Percentiles rank a stretch among this genome's conserved stretches.
These are phyloP conservation scores for Colletotrichum sp. DNA, from an alignment of 2,329 filamentous ascomycete species.

Conservation along the genomic window DNA sequence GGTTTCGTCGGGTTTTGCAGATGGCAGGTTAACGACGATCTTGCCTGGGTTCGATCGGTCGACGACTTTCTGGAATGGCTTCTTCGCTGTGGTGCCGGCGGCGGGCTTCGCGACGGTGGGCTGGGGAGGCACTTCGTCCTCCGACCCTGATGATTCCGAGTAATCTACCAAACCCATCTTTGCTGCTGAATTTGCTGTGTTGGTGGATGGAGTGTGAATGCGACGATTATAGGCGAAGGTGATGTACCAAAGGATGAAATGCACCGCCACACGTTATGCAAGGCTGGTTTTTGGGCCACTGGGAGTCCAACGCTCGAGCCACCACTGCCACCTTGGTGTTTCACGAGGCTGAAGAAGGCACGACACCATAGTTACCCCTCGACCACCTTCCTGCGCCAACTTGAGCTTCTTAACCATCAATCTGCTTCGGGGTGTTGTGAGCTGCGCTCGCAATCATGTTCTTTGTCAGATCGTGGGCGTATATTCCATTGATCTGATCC, in stretches of 20 bases:
- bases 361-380: slow-evolving; percentile 6
- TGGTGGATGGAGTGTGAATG: neutral
- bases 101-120: slow-evolving; percentile 33
- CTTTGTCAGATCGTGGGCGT: neutral
- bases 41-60: slow-evolving; percentile 82
- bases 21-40: slow-evolving; percentile 80
- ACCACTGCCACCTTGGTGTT: slow-evolving; percentile 6
- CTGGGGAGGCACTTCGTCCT: slow-evolving; percentile 41
- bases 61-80: slow-evolving; percentile 79
- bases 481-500: neutral
- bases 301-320: neutral
- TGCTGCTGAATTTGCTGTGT: neutral
- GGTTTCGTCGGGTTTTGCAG: slow-evolving; percentile 40
- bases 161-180: slow-evolving; percentile 82
- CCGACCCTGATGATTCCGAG: slow-evolving; percentile 78
- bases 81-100: slow-evolving; percentile 43
- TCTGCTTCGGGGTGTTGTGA: slow-evolving; percentile 4
- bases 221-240: neutral
- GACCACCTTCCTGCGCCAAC: neutral
- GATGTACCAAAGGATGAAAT: neutral
- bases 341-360: slow-evolving; percentile 23
- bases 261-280: slow-evolving; percentile 9
- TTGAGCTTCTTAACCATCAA: neutral
- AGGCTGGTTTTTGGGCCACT: neutral
- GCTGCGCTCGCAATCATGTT: slow-evolving; percentile 21